Base-by-base conservation (phyloP, 2,329 filamentous ascomycete genomes). In the Colletotrichum orbiculare region DNA sequence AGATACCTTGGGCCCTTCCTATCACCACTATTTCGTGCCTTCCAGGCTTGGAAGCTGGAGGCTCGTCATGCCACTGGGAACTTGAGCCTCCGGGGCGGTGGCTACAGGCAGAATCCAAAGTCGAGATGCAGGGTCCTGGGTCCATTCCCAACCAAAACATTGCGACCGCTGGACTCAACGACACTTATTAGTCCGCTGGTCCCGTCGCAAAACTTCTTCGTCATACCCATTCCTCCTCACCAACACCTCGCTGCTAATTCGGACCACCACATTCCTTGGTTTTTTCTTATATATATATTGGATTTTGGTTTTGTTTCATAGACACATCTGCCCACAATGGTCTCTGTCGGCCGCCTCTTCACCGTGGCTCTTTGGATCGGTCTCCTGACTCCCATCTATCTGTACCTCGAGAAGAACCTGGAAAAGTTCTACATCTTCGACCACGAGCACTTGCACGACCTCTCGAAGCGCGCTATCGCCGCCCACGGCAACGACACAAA, bases 381-480 rank as follows among this genome's bases (percentile, higher is more conserved):
- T 60, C 71, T 88, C 67, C 74, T 90, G 58, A 79, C 83, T 11
- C 82, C 84, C 8, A 70, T 88, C 59, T 79, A 84, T 71, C 85
- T 85, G 77, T 71, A 84, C 65, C 74, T 88, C 45, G 87, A 91
- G 76, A 81, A 83, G 71, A 85, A 86, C 76, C 79, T 87, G 62
- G 81, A 87, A 67, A 78, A 76, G 63, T 89, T 94, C 82, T 96
- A 94, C 84, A 87, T 96, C 77, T 94, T 96, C 78, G 80, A 89
- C 58, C 85, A 86, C 2, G 81, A 83, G 13, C 84, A 92, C 67
- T 84, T 96, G 66, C 87, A 93, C 74, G 84, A 89, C 66, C 79
- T 96, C 39, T 85, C 90, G 10, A 79, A 86, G 77, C 85, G 87
- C 67, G 90, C 87, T 38, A 86, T 96, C 68, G 81, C 79, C 9